Evolutionary conservation across 2,329 filamentous ascomycete genomes (phyloP), one percentile per base, ranked within the genome.

Genomic region (Beauveria pseudobassiana): DNA sequence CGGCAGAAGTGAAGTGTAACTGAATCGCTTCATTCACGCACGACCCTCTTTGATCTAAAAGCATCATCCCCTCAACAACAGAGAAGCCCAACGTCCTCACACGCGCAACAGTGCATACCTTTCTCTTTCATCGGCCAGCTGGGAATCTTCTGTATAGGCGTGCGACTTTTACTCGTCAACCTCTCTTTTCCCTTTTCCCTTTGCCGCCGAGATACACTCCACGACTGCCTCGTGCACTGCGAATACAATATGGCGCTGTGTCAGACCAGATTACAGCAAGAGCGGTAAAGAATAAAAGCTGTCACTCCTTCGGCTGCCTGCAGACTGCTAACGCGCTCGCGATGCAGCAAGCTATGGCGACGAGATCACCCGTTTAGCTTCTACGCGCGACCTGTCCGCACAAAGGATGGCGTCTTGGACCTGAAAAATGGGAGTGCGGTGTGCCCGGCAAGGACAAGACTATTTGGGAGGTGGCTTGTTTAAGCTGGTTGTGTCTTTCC

Each of bases 321-420:
- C 18, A 43, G 12, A 45, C 46, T 57, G 63, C 73, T 72, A 54
- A 69, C 59, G 48, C 24, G 38, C 6, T 30, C 45, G 20, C 58
- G 46, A 40, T 43, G 30, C 69, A 96, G 93, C 65, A 98, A 96
- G 78, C 91, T 96, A 78, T 99, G 95, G 95, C 87, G 95, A 67
- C 88, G 88, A 72, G 93, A 99, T 69, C 95, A 99, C 71, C 96
- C 96, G 0, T 99, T 99, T 71, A 95, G 95, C 64, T 99, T 99
- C 79, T 96, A 90, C 75, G 95, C 95, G 26, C 91, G 93, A 72
- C 95, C 96, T 14, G 80, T 87, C 65, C 89, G 93, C 68, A 93
- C 86, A 65, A 75, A 87, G 20, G 83, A 91, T 67, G 93, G 92
- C 61, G 86, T 91, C 1, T 83, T 98, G 58, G 95, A 99, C 72